Evolutionary conservation across 83 land plant genomes (phyloP), one percentile per base, ranked within the genome.

Genomic region (Picea engelmannii): DNA sequence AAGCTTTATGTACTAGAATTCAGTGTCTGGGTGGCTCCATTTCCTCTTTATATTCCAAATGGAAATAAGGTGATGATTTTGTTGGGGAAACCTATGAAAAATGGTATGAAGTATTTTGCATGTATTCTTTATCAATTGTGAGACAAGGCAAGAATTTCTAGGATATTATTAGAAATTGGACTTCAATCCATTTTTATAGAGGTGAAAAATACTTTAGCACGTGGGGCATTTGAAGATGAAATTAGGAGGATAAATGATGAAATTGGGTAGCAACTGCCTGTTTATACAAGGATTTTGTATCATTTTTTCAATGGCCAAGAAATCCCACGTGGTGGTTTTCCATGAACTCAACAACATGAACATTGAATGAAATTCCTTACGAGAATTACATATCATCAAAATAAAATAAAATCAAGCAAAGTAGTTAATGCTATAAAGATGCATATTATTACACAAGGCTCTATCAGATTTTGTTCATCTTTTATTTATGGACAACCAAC

Each of bases 261-360:
- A 16, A 82, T 97, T 61, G 87, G 88, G 55, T 90, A 92, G 47
- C 86, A 84, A 58, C 70, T 97, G 40, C 98, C 98, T 67, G 78
- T 84, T 63, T 77, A 94, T 4, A 91, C 88, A 21, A 89, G 92
- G 44, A 42, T 95, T 60, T 60, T 97, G 11, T 97, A 94, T 84
- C 91, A 95, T 1, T 92, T 95, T 78, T 89, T 85, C 67, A 84
- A 94, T 86, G 99, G 99, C 42, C 99, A 97, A 81, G 78, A 89
- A 17, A 25, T 82, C 3, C 78, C 78, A 35, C 77, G 69, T 16
- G 73, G 31, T 18, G 83, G 65, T 0, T 82, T 27, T 40, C 6
- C 5, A 2, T 23, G 69, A 4, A 74, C 66, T 20, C 17, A 66
- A 8, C 77, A 64, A 23, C 58, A 27, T 27, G 31, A 1, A 27